Percentiles rank a stretch among this genome's conserved stretches.
Evolutionary conservation across 2,329 filamentous ascomycete genomes (phyloP).

Genomic region (Monosporascus sp.): DNA sequence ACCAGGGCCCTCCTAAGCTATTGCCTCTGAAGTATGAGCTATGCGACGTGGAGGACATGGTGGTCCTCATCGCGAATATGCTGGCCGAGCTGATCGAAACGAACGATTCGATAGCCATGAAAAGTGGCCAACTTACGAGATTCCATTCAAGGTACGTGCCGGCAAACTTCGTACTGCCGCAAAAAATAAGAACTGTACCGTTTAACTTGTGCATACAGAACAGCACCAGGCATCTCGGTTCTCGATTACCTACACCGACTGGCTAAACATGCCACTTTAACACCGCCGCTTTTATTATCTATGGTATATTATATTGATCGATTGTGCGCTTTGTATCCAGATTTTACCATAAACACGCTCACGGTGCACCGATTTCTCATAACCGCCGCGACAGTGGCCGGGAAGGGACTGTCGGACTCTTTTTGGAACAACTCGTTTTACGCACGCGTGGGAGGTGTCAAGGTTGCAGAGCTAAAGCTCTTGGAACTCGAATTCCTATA

Average conservation of each 20-base stretch:
- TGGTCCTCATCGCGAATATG: conserved; percentile 90
- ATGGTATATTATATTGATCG: conserved; percentile 99
- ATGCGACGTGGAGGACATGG: conserved; percentile 79
- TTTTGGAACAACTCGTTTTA: conserved; percentile 99
- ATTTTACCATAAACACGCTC: conserved; percentile 92
- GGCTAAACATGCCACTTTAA: conserved; percentile 88
- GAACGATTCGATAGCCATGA: conserved; percentile 82
- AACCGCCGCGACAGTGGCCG: conserved; percentile 88
- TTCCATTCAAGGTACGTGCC: conserved; percentile 79
- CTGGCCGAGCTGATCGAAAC: conserved; percentile 88
- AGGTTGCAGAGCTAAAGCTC: conserved; percentile 80
- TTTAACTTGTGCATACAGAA: conserved; percentile 31
- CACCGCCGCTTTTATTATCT: conserved; percentile 87
- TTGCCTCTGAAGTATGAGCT: conserved; percentile 74
- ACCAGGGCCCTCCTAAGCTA: conserved; percentile 46
- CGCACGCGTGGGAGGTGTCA: conserved; percentile 87
- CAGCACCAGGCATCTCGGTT: conserved; percentile 85
- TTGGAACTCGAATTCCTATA: conserved; percentile 92
- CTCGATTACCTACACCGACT: conserved; percentile 88
- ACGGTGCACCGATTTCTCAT: conserved; percentile 98
- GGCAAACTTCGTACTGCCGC: not conserved
- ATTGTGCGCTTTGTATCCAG: conserved; percentile 83
- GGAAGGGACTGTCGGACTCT: conserved; percentile 90
- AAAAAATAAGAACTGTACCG: not conserved
- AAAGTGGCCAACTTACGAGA: conserved; percentile 79